These are phyloP conservation scores for Heliamphora exappendiculata DNA, from an alignment of 148 eudicot species.

Conservation along the genomic window DNA sequence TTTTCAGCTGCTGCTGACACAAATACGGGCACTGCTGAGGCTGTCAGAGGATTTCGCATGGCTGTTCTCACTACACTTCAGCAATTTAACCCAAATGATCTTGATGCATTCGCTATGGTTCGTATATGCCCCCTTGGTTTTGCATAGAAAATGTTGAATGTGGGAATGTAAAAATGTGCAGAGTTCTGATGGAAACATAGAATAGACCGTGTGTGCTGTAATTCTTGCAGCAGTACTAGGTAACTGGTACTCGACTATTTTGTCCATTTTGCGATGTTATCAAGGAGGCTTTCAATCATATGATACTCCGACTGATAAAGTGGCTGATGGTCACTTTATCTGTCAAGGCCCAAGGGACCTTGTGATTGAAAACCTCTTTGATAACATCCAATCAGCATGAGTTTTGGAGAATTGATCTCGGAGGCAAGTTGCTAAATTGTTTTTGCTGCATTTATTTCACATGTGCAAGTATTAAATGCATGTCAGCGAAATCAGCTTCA, in stretches of 20 bases:
- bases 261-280: neutral
- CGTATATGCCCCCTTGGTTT: constrained; percentile 20
- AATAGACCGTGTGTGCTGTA: neutral
- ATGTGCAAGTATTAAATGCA: neutral
- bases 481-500: neutral
- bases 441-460: constrained; percentile 1
- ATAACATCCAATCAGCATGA: too few species aligned
- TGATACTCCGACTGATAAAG: neutral
- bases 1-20: constrained; percentile 88
- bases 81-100: constrained; percentile 82
- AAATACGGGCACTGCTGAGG: constrained; percentile 68
- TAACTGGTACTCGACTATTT: neutral
- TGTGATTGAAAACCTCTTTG: too few species aligned
- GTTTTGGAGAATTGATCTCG: neutral
- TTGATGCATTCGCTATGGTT: constrained; percentile 94
- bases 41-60: constrained; percentile 91
- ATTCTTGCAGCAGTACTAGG: neutral
- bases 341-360: too few species aligned
- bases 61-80: constrained; percentile 90
- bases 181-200: constrained; percentile 1
- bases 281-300: neutral
- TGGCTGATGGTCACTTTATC: neutral
- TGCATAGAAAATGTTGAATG: neutral
- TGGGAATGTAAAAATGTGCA: neutral
- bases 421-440: neutral